Base-by-base conservation (phyloP, 163 green algal genomes). In the Botryococcus braunii region DNA sequence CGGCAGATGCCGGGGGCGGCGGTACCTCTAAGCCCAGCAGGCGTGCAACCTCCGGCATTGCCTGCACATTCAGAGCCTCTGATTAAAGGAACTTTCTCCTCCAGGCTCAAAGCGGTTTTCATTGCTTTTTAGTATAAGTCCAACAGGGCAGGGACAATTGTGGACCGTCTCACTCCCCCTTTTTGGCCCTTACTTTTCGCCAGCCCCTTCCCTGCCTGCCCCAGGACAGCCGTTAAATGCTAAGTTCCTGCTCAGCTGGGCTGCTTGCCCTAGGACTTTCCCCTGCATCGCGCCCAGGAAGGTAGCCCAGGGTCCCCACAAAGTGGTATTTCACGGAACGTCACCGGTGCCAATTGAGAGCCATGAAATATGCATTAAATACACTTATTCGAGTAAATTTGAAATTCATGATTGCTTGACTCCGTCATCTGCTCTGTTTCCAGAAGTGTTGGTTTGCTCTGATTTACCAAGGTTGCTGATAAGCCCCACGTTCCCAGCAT, bases 1-100 rank as follows among this genome's bases (percentile, higher is more conserved):
- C 38, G 9, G 8, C 11, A 31, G 59, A 34, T 8, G 59, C 36
- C 13, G 25, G 13, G 23, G 23, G 11, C 36, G 47, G 25, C 35
- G 71, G 68, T 41, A 83, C 80, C 46, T 87, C 83, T n/a, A n/a
- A n/a, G 5, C 74, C 83, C 34, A 89, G 70, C 56, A 84, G 78
- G 38, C 73, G 73, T 32, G 61, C 70, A 1, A 89, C 66, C 60
- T 86, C 74, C 2, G 78, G 80, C 7, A 74, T 79, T 1, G 77
- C 74, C 80, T 88, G 74, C 48, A 61, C 13, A 35, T 47, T 7
- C 25, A 37, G 27, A 41, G 29, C 7, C 6, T 32, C 5, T 25
- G 8, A 37, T 59, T 27, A 23, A 38, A 11, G 50, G 50, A 61
- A 61, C 23, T 7, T 61, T 61, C 13, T 17, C 13, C 17, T 52